Conservation (phyloP, 768 basidiomycete genomes). For the Cantharellus anzutake region DNA sequence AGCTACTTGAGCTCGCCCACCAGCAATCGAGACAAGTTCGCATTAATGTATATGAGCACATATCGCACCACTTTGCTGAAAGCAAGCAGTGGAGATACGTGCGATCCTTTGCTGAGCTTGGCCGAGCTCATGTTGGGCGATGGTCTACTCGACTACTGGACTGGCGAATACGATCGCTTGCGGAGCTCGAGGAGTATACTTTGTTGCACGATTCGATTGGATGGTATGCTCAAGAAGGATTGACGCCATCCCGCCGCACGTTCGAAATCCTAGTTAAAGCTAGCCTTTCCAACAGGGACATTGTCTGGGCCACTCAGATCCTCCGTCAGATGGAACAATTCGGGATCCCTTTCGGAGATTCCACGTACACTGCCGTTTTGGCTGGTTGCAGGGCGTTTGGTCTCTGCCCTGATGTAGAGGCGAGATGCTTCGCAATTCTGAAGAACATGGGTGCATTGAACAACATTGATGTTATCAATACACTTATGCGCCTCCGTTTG, state of each 20-base stretch:
- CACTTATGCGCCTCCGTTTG: conserved; percentile 41
- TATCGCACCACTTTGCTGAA: background rate
- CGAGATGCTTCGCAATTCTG: conserved; percentile 26
- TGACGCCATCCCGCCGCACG: conserved; percentile 39
- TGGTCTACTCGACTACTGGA: conserved; percentile 21
- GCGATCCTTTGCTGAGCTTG: background rate
- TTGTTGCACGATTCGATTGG: conserved; percentile 27
- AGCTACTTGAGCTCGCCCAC: background rate
- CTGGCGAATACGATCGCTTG: conserved; percentile 36
- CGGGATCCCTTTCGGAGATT: conserved; percentile 32
- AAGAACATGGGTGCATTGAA: conserved; percentile 23
- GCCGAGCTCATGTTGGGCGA: background rate
- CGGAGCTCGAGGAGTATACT: conserved; percentile 33
- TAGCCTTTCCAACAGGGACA: conserved; percentile 47
- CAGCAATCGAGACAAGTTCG: background rate
- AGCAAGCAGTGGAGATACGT: background rate
- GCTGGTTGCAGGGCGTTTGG: conserved; percentile 37
- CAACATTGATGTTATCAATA: conserved; percentile 38
- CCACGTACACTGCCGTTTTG: conserved; percentile 41
- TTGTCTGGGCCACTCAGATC: conserved; percentile 32
- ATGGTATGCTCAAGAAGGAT: conserved; percentile 28
- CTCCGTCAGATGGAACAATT: conserved; percentile 37
- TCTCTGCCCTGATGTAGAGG: conserved; percentile 33
- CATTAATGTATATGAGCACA: background rate
- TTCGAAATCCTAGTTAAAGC: conserved; percentile 51